A percentile compares a stretch with the other conserved stretches of the same genome.
phyloP scores from a whole-genome alignment of 257 asterid genomes.

The Jaltomata sinuosa region DNA sequence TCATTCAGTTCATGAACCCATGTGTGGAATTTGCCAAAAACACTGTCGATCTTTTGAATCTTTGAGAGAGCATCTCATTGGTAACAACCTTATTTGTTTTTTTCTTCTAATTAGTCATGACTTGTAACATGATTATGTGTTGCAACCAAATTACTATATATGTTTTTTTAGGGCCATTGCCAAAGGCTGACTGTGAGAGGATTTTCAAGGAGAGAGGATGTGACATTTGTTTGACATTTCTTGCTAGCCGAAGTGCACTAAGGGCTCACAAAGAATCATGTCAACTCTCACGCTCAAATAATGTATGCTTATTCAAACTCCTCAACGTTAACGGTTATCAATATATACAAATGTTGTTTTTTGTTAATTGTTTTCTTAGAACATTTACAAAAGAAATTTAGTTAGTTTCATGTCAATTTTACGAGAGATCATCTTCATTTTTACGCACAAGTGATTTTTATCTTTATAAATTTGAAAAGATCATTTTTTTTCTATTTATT shows the following conservation, averaged over 20 bases:
- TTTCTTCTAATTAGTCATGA: not conserved
- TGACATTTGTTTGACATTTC: slow-evolving; percentile 52
- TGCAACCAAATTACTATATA: not conserved
- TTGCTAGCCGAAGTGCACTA: slow-evolving; percentile 40
- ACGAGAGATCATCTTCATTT: too few relatives aligned
- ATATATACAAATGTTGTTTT: not conserved
- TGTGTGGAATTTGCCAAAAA: slow-evolving; percentile 62
- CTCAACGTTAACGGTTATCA: too few relatives aligned
- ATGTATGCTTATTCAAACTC: not conserved
- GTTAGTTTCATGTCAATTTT: too few relatives aligned
- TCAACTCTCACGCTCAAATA: slow-evolving; percentile 49
- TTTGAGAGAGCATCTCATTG: slow-evolving; percentile 85
- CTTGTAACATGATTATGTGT: not conserved
- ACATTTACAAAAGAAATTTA: too few relatives aligned
- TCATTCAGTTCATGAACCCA: slow-evolving; percentile 83
- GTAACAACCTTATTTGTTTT: slow-evolving; percentile 16
- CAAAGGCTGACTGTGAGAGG: slow-evolving; percentile 89
- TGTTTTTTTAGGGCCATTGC: slow-evolving; percentile 59
- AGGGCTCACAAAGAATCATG: slow-evolving; percentile 54
- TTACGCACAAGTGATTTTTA: too few relatives aligned
- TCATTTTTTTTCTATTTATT: too few relatives aligned
- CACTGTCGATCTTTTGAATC: slow-evolving; percentile 87
- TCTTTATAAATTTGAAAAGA: too few relatives aligned
- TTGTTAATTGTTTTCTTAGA: too few relatives aligned
- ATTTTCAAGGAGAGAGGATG: slow-evolving; percentile 82